These are phyloP conservation scores for Tolypocladium tundrense DNA, from an alignment of 2,329 filamentous ascomycete genomes.

Conservation along the genomic window DNA sequence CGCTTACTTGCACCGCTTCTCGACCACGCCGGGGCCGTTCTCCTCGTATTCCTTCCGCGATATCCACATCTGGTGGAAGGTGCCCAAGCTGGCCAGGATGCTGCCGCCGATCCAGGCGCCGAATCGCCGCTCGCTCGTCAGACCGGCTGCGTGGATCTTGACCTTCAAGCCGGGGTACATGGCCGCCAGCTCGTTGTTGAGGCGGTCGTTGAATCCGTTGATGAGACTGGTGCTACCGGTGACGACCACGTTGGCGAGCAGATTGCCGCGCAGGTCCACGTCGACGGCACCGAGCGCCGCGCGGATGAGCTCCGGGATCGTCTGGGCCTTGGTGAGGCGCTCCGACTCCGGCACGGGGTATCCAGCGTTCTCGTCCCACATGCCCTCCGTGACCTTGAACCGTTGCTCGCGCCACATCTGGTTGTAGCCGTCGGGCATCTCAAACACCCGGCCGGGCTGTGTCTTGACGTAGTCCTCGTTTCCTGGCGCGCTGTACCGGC, in stretches of 20 bases:
- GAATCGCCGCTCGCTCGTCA: conserved; percentile 82
- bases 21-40: conserved; percentile 79
- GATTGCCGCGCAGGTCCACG: conserved; percentile 72
- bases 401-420: conserved; percentile 87
- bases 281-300: conserved; percentile 71
- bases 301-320: conserved; percentile 74
- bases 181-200: conserved; percentile 72
- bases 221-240: conserved; percentile 81
- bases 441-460: conserved; percentile 77
- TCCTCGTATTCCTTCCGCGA: conserved; percentile 96
- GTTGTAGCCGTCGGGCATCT: conserved; percentile 96
- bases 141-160: conserved; percentile 76
- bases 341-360: conserved; percentile 38
- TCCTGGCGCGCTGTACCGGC: conserved; percentile 50
- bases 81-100: conserved; percentile 88
- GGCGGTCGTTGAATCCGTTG: conserved; percentile 82
- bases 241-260: conserved; percentile 85
- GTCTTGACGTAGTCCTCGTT: conserved; percentile 69
- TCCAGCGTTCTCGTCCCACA: conserved; percentile 80
- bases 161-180: conserved; percentile 81
- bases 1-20: conserved; percentile 84
- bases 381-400: conserved; percentile 74
- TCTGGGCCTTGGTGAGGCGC: conserved; percentile 59
- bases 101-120: conserved; percentile 94
- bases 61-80: conserved; percentile 99